These are phyloP conservation scores for Picea glauca DNA, from an alignment of 75 land plant species.

Conservation along the genomic window DNA sequence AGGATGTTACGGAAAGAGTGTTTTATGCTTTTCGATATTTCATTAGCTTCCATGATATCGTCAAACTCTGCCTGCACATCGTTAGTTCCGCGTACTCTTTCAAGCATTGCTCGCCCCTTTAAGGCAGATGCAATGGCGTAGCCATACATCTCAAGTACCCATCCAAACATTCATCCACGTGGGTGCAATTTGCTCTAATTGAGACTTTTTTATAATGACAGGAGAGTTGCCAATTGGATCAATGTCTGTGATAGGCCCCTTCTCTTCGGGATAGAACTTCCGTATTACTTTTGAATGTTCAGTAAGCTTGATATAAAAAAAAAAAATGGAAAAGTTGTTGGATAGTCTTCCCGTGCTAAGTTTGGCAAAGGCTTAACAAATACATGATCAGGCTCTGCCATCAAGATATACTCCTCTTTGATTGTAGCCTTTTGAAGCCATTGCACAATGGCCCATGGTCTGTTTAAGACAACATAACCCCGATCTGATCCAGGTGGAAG, in stretches of 20 bases:
- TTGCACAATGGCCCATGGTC: conserved; percentile 98
- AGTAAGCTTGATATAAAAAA: conserved; percentile 63
- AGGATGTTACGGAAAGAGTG: too few species aligned
- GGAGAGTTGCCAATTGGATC: conserved; percentile 97
- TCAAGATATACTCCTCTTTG: conserved; percentile 89
- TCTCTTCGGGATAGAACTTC: conserved; percentile 69
- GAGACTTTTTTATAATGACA: conserved; percentile 73
- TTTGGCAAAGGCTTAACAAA: conserved; percentile 85
- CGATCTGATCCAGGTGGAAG: conserved; percentile 82
- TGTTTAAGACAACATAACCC: conserved; percentile 87
- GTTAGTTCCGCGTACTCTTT: too few species aligned
- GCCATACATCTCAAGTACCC: conserved; percentile 99
- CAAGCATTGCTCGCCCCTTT: conserved; percentile 41
- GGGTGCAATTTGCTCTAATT: conserved; percentile 84
- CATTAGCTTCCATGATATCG: too few species aligned
- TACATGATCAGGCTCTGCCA: conserved; percentile 95
- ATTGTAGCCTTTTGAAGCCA: conserved; percentile 83
- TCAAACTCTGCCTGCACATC: too few species aligned
- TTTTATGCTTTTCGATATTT: too few species aligned
- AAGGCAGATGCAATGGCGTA: conserved; percentile 96
- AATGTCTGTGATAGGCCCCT: conserved; percentile 68
- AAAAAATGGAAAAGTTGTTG: conserved; percentile 76
- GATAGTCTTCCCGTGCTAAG: conserved; percentile 53
- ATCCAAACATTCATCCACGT: conserved; percentile 98
- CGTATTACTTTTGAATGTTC: conserved; percentile 46